phyloP scores from a whole-genome alignment of 1,284 basidiomycete genomes.

The Waitea zeae region DNA sequence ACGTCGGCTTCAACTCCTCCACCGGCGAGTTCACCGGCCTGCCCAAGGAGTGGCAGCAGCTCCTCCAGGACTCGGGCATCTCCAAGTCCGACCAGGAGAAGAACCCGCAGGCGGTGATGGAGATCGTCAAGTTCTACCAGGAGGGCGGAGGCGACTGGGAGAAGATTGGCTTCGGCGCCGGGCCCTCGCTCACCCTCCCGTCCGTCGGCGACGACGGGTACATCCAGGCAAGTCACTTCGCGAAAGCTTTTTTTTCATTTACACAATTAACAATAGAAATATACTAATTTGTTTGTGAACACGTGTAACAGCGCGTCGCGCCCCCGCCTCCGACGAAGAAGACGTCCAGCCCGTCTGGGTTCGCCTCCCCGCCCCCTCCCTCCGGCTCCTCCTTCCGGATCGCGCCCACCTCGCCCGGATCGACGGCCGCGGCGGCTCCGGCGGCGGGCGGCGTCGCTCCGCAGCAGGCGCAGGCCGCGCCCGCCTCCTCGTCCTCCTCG shows the following conservation, averaged over 20 bases:
- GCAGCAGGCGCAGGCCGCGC: no score
- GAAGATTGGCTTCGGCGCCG: slow-evolving; percentile 47
- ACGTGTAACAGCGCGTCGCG: slow-evolving; percentile 27
- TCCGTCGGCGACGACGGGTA: not conserved
- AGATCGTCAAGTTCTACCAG: slow-evolving; percentile 98
- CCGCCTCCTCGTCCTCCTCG: slow-evolving; percentile 40
- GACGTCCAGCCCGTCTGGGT: slow-evolving; percentile 16
- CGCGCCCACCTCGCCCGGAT: no score
- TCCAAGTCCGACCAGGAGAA: slow-evolving; percentile 90
- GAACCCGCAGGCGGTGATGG: slow-evolving; percentile 96
- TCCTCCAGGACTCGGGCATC: slow-evolving; percentile 93
- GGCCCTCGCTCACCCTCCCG: slow-evolving; percentile 8
- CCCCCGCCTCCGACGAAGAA: slow-evolving; percentile 47
- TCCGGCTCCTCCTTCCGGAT: no score
- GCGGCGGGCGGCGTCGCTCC: no score
- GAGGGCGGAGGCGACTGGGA: slow-evolving; percentile 65
- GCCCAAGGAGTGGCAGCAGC: slow-evolving; percentile 98
- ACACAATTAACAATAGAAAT: no score
- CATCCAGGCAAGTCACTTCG: not conserved
- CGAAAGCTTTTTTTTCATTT: no score
- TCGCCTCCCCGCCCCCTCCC: slow-evolving; percentile 30
- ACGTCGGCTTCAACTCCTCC: slow-evolving; percentile 97
- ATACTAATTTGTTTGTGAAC: no score
- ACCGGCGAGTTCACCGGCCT: slow-evolving; percentile 97
- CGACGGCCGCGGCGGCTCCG: no score